Base-by-base conservation (phyloP, 208 protist species). In the Crithidia bombi region DNA sequence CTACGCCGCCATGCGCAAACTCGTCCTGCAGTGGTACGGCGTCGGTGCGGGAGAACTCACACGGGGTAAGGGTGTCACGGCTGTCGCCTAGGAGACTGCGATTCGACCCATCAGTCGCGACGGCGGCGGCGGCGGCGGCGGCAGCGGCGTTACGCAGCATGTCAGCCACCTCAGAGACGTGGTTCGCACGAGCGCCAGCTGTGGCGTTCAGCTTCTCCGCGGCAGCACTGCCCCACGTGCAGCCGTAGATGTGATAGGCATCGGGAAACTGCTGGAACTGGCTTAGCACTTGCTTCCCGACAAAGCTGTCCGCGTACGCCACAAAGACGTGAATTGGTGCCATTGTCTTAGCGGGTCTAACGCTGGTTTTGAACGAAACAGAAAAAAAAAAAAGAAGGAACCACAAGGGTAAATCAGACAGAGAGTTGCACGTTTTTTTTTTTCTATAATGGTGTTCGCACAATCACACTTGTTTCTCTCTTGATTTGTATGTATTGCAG, bases 231-330 rank as follows among this genome's bases (percentile, higher is more conserved):
- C 85, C 80, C 91, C 91, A 96, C 46, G 78, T 83, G 57, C 91
- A 96, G 38, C 83, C 88, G 65, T 90, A 81, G 4, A 96, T 55
- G 49, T 71, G 85, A 73, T 87, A 94, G 33, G 65, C 69, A 12
- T 68, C 33, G 11, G 81, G 84, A 43, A 75, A 79, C 21, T 79
- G 58, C 50, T 77, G 44, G 55, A 94, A 91, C 68, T 92, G 85
- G 12, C 52, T 21, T 35, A 86, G 70, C 33, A 94, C 41, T 10
- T 82, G 82, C 57, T 67, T 66, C 19, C 91, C 91, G 43, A 96
- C 76, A 51, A 91, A 96, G 41, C 79, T 86, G 82, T 96, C 91
- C 15, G 67, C 88, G 66, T 96, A 96, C 21, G 89, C 80, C 5
- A 96, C 35, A 36, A 93, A 89, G 0, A 96, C 86, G 47, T 75